phyloP scores from a whole-genome alignment of 306 rosid genomes.

The Cucurbita maxima region DNA sequence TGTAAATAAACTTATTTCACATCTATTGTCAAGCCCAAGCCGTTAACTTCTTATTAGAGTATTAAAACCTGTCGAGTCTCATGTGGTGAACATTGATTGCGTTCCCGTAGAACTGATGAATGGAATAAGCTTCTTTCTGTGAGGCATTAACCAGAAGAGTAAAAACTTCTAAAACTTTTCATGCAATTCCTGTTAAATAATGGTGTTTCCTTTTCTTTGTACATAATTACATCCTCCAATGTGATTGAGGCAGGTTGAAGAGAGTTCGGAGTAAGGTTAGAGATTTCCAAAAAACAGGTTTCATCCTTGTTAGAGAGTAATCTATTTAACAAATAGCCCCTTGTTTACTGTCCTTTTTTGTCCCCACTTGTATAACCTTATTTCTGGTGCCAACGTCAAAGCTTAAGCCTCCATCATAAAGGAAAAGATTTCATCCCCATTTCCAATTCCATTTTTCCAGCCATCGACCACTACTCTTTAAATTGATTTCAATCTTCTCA shows the following conservation, averaged over 20 bases:
- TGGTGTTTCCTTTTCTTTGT: background rate
- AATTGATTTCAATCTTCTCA: background rate
- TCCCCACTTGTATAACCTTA: background rate
- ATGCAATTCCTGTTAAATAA: background rate
- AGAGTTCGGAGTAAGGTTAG: slow-evolving; percentile 71
- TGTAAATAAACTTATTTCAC: background rate
- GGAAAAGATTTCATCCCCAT: background rate
- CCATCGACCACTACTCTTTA: background rate
- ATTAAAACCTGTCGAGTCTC: background rate
- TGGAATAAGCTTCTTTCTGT: background rate
- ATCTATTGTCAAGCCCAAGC: background rate
- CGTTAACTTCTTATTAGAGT: background rate
- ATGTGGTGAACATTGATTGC: background rate
- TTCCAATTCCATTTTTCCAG: background rate
- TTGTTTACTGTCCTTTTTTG: background rate
- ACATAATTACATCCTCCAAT: slow-evolving; percentile 6
- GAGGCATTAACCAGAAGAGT: background rate
- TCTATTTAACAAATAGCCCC: background rate
- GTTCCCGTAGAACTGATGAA: background rate
- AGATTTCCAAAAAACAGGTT: slow-evolving; percentile 71
- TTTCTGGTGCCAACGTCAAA: background rate
- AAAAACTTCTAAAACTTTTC: background rate
- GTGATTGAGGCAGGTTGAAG: slow-evolving; percentile 42
- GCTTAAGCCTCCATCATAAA: background rate
- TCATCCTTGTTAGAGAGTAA: slow-evolving; percentile 81